A percentile compares a stretch with the other conserved stretches of the same genome.
Conservation (phyloP, 2,329 filamentous ascomycete genomes). For the Diaporthe nobilis region DNA sequence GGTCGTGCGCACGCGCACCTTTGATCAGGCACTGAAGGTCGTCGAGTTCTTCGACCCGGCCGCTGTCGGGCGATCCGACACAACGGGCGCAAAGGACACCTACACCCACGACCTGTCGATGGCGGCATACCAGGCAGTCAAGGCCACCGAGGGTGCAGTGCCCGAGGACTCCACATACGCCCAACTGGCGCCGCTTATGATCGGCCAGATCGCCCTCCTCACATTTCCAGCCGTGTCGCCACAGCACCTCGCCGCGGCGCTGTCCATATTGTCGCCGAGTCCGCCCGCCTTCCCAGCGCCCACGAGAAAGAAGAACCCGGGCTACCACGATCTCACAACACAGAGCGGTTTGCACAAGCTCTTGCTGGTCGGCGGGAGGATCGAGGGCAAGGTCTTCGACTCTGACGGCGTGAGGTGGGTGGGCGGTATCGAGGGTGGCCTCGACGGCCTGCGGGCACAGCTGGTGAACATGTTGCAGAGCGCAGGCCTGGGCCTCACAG, state of each 20-base stretch:
- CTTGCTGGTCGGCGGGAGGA: slow-evolving; percentile 85
- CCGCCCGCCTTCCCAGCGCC: slow-evolving; percentile 83
- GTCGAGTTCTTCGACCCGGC: slow-evolving; percentile 83
- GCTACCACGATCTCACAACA: slow-evolving; percentile 83
- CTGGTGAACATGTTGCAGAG: slow-evolving; percentile 86
- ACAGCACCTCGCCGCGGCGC: slow-evolving; percentile 83
- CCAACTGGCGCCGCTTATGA: slow-evolving; percentile 81
- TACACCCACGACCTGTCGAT: slow-evolving; percentile 68
- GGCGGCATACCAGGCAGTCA: slow-evolving; percentile 65
- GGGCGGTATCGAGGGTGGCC: slow-evolving; percentile 83
- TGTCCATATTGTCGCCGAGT: slow-evolving; percentile 83
- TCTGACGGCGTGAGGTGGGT: slow-evolving; percentile 75
- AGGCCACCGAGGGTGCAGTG: slow-evolving; percentile 50
- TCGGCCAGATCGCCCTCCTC: slow-evolving; percentile 85
- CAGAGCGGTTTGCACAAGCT: slow-evolving; percentile 90
- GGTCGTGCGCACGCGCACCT: slow-evolving; percentile 90
- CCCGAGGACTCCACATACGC: slow-evolving; percentile 60
- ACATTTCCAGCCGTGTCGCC: slow-evolving; percentile 88
- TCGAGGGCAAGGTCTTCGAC: slow-evolving; percentile 90
- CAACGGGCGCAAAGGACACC: slow-evolving; percentile 50
- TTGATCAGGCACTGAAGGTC: slow-evolving; percentile 86
- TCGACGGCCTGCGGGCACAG: slow-evolving; percentile 85
- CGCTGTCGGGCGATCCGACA: slow-evolving; percentile 50
- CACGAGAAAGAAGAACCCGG: slow-evolving; percentile 80
- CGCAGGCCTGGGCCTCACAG: slow-evolving; percentile 82